A percentile compares a stretch with the other conserved stretches of the same genome.
phyloP scores from a whole-genome alignment of 2,329 filamentous ascomycete genomes.

The Trichoderma brevicompactum region DNA sequence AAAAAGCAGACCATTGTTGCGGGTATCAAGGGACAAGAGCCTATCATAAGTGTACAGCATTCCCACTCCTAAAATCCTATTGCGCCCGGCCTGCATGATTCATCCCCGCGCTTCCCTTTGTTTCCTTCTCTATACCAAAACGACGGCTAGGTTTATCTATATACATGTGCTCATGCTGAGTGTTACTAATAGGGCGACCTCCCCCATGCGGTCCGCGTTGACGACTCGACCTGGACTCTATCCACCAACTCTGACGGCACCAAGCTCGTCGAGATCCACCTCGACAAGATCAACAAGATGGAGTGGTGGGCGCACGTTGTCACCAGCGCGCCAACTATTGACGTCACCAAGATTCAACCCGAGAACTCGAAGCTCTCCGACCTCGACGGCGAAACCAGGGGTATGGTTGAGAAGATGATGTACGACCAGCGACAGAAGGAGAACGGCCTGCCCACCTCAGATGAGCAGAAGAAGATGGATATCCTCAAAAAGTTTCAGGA shows the following conservation, averaged over 20 bases:
- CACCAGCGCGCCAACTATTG: slow-evolving; percentile 84
- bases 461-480: slow-evolving; percentile 94
- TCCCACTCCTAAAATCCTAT: neutral
- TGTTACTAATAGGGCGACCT: slow-evolving; percentile 70
- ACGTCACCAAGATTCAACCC: slow-evolving; percentile 91
- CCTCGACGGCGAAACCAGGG: slow-evolving; percentile 89
- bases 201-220: slow-evolving; percentile 75
- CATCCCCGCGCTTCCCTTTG: neutral
- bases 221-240: slow-evolving; percentile 96
- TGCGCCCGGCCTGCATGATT: neutral
- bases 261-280: slow-evolving; percentile 74
- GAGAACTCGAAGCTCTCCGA: slow-evolving; percentile 92
- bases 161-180: slow-evolving; percentile 2
- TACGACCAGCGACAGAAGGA: slow-evolving; percentile 98
- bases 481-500: slow-evolving; percentile 91
- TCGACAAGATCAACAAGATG: slow-evolving; percentile 96
- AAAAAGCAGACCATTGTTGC: slow-evolving; percentile 78
- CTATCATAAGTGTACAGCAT: slow-evolving; percentile 73
- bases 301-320: slow-evolving; percentile 98
- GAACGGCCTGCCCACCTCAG: slow-evolving; percentile 81
- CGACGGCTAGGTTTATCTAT: neutral
- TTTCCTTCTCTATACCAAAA: neutral
- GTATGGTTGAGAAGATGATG: slow-evolving; percentile 99
- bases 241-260: slow-evolving; percentile 71
- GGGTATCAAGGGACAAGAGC: slow-evolving; percentile 84